Evolutionary conservation across 305 asterid genomes (phyloP), one percentile per base, ranked within the genome.

Genomic region (Solanum hybrid): DNA sequence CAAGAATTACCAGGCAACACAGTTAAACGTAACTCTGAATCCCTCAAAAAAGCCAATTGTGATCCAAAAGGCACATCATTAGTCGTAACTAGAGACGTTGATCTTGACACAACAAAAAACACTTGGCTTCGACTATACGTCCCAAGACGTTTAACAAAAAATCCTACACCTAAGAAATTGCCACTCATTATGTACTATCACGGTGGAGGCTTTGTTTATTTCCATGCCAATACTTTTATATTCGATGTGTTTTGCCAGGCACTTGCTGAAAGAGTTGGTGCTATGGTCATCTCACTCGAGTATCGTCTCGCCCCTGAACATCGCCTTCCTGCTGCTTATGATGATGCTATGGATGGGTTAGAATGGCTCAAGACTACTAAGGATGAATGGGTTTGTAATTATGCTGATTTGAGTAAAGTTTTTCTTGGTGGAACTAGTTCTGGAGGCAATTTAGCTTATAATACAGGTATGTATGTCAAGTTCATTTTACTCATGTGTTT

Each of bases 241-340:
- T 78, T 38, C 78, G 93, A 95, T 39, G 86, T 88, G 10, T 94
- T 94, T 88, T 93, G 95, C 91, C 57, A 75, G 10, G 93, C 92
- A 7, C 15, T 94, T 86, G 95, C 89, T 36, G 91, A 91, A 29
- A 88, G 87, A 37, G 82, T 92, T 1, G 91, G 90, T 1, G 95
- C 91, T 0, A 76, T 94, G 89, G 94, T 95, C 1, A 72, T 94
- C 10, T 94, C 97, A 1, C 39, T 94, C 17, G 97, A 93, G 3
- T 94, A 95, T 80, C 95, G 96, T 7, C 87, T 94, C 5, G 94
- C 95, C 5, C 97, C 96, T 4, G 96, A 95, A 91, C 89, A 94
- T 89, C 95, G 96, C 65, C 95, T 95, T 13, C 97, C 97, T 22
- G 95, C 96, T 3, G 96, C 96, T 14, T 95, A 93, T 29, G 95